Percentiles rank a stretch among this genome's conserved stretches.
phyloP scores from a whole-genome alignment of 208 protist genomes.

The Trypanosoma lewisi region DNA sequence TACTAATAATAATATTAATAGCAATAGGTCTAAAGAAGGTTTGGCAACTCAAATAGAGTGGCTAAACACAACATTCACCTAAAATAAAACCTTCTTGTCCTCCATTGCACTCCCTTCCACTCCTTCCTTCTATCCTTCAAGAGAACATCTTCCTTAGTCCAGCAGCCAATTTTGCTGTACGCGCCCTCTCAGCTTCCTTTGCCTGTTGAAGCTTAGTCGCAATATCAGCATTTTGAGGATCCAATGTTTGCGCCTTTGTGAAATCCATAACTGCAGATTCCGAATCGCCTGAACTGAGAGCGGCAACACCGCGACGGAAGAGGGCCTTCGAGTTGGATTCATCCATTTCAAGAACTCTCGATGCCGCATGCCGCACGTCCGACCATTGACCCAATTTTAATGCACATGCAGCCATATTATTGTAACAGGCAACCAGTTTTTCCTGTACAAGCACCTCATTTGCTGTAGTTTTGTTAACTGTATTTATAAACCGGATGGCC shows the following conservation, averaged over 20 bases:
- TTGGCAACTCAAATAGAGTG: no score
- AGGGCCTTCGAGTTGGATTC: constrained; percentile 81
- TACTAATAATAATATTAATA: constrained; percentile 18
- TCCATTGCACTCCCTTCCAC: not conserved
- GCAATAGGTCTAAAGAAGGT: no score
- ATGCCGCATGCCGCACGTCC: constrained; percentile 50
- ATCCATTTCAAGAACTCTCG: constrained; percentile 65
- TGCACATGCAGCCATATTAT: constrained; percentile 81
- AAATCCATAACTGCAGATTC: constrained; percentile 73
- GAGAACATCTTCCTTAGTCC: constrained; percentile 89
- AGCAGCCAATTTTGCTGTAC: constrained; percentile 78
- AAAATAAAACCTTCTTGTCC: no score
- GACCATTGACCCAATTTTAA: constrained; percentile 63
- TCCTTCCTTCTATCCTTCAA: constrained; percentile 16
- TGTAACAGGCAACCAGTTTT: constrained; percentile 82
- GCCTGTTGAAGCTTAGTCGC: constrained; percentile 68
- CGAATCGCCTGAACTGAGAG: constrained; percentile 51
- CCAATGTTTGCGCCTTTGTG: constrained; percentile 46
- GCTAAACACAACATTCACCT: no score
- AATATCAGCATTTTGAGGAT: constrained; percentile 77
- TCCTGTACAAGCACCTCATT: constrained; percentile 48
- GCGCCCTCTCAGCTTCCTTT: constrained; percentile 66
- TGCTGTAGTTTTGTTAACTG: constrained; percentile 38
- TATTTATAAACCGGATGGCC: constrained; percentile 63
- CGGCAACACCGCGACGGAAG: constrained; percentile 77